Percentiles rank a stretch among this genome's conserved stretches.
These are phyloP conservation scores for Globisporangium cylindrosporum DNA, from an alignment of 352 stramenopile genomes.

Conservation along the genomic window DNA sequence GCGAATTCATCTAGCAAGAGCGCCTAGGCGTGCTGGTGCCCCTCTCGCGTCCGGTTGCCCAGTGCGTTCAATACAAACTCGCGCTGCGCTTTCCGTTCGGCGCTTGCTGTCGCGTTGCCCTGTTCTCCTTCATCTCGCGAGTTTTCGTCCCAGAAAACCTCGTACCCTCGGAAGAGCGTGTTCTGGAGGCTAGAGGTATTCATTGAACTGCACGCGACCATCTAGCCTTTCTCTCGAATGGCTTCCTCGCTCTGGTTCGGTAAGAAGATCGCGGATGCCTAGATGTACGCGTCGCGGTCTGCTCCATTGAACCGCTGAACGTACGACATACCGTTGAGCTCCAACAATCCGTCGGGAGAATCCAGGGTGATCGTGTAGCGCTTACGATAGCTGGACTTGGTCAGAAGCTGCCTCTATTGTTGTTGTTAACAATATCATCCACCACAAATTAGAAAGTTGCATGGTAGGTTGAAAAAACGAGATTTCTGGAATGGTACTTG, in stretches of 20 bases:
- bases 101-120: background rate
- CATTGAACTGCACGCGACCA: background rate
- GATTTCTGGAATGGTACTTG: background rate
- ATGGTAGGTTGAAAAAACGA: background rate
- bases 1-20: background rate
- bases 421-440: background rate
- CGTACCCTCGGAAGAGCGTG: slow-evolving; percentile 6
- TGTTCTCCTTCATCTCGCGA: background rate
- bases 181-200: background rate
- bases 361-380: slow-evolving; percentile 6
- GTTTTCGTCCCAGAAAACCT: slow-evolving; percentile 1
- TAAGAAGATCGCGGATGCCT: slow-evolving; percentile 1
- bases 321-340: slow-evolving; percentile 9
- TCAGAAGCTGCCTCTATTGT: background rate
- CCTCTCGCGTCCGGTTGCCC: background rate
- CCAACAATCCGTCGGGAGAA: background rate
- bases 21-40: background rate
- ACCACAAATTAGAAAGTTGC: background rate
- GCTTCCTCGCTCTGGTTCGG: background rate
- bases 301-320: background rate
- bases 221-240: slow-evolving; percentile 11
- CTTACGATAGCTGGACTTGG: slow-evolving; percentile 8
- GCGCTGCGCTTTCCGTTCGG: background rate
- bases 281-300: slow-evolving; percentile 1
- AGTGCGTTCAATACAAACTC: slow-evolving; percentile 8